These are phyloP conservation scores for Wakefieldia striispora DNA, from an alignment of 768 basidiomycete genomes.

Conservation along the genomic window DNA sequence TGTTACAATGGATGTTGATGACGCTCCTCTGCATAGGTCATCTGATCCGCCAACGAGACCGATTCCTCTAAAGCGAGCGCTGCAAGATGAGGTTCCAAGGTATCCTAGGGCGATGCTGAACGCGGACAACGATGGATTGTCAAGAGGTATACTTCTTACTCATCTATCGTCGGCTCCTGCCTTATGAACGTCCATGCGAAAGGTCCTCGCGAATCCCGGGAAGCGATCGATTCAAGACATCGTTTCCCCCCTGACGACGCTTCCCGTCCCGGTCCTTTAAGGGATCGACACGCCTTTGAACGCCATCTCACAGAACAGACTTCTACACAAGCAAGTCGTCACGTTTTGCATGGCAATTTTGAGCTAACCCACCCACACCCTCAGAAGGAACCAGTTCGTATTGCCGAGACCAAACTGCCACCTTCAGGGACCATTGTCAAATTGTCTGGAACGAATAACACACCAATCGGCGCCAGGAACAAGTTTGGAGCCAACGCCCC, in stretches of 20 bases:
- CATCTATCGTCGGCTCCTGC: not conserved
- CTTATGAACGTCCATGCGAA: not conserved
- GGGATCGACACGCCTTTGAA: conserved; percentile 20
- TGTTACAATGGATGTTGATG: conserved; percentile 28
- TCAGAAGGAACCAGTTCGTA: conserved; percentile 23
- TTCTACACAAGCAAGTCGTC: conserved; percentile 16
- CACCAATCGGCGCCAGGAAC: conserved; percentile 28
- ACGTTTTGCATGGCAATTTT: not conserved
- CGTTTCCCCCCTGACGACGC: conserved; percentile 14
- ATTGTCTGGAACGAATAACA: conserved; percentile 33
- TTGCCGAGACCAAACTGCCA: conserved; percentile 11
- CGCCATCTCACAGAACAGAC: conserved; percentile 18
- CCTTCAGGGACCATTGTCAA: conserved; percentile 20
- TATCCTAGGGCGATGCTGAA: conserved; percentile 39
- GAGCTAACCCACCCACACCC: not conserved
- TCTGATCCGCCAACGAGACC: conserved; percentile 18
- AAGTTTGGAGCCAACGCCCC: conserved; percentile 19
- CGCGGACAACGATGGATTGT: conserved; percentile 16
- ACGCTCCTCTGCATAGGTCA: conserved; percentile 19
- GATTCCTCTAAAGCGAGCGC: conserved; percentile 13
- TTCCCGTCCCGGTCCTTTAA: conserved; percentile 15
- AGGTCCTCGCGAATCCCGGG: conserved; percentile 22
- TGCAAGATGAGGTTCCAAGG: conserved; percentile 29
- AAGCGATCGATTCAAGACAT: conserved; percentile 16
- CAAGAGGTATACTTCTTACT: conserved; percentile 11